phyloP scores from a whole-genome alignment of 2,329 filamentous ascomycete species.

The Aureobasidium sp. region DNA sequence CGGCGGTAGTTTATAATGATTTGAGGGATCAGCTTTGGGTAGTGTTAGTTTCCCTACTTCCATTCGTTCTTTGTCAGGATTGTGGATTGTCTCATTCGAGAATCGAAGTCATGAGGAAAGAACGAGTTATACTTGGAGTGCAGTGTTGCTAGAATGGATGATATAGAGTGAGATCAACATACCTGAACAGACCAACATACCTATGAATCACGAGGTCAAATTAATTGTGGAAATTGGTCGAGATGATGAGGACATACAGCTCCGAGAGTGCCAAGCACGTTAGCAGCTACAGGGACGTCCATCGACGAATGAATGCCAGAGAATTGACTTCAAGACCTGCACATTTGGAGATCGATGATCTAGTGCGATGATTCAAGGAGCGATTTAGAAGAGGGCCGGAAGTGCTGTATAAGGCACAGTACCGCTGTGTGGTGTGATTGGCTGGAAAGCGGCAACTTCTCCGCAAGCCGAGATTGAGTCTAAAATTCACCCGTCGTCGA shows the following conservation, averaged over 20 bases:
- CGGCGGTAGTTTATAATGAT: slow-evolving; percentile 61
- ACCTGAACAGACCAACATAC: slow-evolving; percentile 62
- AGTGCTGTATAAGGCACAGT: neutral
- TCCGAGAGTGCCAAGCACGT: slow-evolving; percentile 53
- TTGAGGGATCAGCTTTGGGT: slow-evolving; percentile 57
- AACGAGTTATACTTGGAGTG: neutral
- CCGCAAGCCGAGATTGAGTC: neutral
- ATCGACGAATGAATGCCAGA: slow-evolving; percentile 29
- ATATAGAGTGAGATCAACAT: slow-evolving; percentile 15
- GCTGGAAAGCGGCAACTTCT: neutral
- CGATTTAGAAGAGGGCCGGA: neutral
- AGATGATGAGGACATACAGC: slow-evolving; percentile 28
- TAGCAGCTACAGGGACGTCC: slow-evolving; percentile 50
- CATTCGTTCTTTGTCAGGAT: neutral
- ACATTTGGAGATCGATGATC: neutral
- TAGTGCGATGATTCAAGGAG: neutral
- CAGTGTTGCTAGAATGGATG: no score
- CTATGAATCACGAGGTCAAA: slow-evolving; percentile 18
- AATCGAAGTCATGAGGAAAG: neutral
- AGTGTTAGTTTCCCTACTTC: neutral
- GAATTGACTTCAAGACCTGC: no score
- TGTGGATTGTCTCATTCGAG: neutral
- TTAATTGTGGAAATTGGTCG: neutral
- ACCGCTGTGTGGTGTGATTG: neutral
- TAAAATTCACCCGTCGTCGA: slow-evolving; percentile 8